Evolutionary conservation across 177 flowering plant genomes (phyloP), one percentile per base, ranked within the genome.

Genomic region (Vitis hybrid): DNA sequence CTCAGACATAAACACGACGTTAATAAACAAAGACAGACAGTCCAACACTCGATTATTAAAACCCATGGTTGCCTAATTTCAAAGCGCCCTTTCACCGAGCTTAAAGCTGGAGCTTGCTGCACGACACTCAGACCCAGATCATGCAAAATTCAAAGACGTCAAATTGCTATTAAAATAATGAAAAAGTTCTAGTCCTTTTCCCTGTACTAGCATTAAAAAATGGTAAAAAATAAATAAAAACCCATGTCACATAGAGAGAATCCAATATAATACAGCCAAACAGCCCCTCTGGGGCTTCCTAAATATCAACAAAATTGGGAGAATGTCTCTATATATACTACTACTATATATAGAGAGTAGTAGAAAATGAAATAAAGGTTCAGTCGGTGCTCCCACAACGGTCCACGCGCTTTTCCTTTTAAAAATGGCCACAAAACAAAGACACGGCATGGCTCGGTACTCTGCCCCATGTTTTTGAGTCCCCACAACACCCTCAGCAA

Each of bases 301-400:
- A 70, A 63, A 77, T 66, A 73, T 77, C 56, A 77, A 73, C 80
- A 77, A 73, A 77, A 77, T 73, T 73, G 49, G 65, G 74, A 55
- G 26, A 66, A 18, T 56, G 66, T 51, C 19, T 60, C 56, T 65
- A 48, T 39, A 39, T 4, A 39, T 39, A 5, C 45, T 39, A 39
- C 45, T 39, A 39, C 45, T 39, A 7, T 39, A 39, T 39, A 39
- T 39, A 39, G 8, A 39, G 45, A 39, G 45, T 4, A 26, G 10
- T 26, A 9, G 10, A 60, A 22, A 60, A 11, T 22, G 5, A 26
- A 60, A 22, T 60, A 60, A 60, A 19, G 11, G 0, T 58, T 22
- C 62, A 22, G 3, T 49, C n/a, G 33, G 29, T 58, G 29, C 53
- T 31, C n/a, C 19, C 52, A 45, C 58, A 56, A 56, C 72, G 39